These are phyloP conservation scores for Orbilia quercus DNA, from an alignment of 2,329 filamentous ascomycete species.

Conservation along the genomic window DNA sequence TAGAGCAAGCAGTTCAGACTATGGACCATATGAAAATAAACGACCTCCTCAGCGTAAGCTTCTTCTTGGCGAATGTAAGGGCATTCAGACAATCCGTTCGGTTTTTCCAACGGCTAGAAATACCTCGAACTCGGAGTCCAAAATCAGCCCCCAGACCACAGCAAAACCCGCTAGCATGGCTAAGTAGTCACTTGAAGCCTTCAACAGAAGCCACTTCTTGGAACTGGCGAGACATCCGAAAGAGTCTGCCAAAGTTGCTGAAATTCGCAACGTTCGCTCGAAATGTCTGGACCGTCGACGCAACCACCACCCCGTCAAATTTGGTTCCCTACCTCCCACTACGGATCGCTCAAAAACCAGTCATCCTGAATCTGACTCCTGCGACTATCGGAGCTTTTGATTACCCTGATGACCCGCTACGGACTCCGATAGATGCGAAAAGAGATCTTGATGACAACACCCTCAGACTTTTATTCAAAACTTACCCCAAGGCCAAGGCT, in stretches of 20 bases:
- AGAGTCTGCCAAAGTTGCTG: constrained; percentile 1
- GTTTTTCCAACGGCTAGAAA: constrained; percentile 5
- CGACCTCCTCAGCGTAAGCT: constrained; percentile 1
- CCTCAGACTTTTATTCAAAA: constrained; percentile 21
- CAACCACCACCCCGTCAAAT: constrained; percentile 5
- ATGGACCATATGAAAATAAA: constrained; percentile 17
- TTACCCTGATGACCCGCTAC: constrained; percentile 6
- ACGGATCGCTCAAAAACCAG: constrained; percentile 23
- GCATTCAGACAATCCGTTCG: constrained; percentile 4
- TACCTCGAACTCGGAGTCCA: background rate
- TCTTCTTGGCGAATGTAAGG: constrained; percentile 14
- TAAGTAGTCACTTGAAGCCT: constrained; percentile 4
- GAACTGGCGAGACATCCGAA: constrained; percentile 29
- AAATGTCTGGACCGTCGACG: constrained; percentile 38
- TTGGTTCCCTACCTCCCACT: constrained; percentile 7
- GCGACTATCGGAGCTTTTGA: constrained; percentile 14
- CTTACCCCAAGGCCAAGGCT: constrained; percentile 26
- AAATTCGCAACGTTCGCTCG: constrained; percentile 6
- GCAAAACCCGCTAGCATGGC: background rate
- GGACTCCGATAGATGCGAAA: constrained; percentile 11
- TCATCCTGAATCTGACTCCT: constrained; percentile 27
- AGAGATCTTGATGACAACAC: constrained; percentile 22
- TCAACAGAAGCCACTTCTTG: constrained; percentile 3
- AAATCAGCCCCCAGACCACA: background rate
- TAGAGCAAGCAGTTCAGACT: constrained; percentile 12